Conservation (phyloP, 495 filamentous ascomycete species). For the Penicillium tannophilum region DNA sequence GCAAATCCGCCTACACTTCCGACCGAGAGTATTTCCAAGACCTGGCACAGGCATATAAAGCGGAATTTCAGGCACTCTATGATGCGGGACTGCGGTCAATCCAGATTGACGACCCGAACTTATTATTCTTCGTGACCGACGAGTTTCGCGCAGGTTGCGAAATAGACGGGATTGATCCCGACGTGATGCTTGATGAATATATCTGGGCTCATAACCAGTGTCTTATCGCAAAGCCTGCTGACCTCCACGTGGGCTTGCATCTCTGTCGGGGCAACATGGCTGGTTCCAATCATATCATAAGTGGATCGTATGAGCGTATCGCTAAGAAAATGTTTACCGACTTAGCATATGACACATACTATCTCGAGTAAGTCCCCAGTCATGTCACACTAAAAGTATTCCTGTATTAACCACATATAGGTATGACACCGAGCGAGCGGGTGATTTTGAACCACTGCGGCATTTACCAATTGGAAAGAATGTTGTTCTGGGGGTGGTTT, state of each 20-base stretch:
- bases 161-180: constrained; percentile 29
- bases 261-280: constrained; percentile 62
- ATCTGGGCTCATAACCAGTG: constrained; percentile 62
- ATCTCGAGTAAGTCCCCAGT: constrained; percentile 16
- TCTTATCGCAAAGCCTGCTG: constrained; percentile 54
- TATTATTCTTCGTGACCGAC: constrained; percentile 23
- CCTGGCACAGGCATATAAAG: constrained; percentile 11
- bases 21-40: constrained; percentile 20
- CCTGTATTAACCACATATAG: background rate
- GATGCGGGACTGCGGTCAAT: constrained; percentile 24
- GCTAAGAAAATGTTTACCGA: constrained; percentile 22
- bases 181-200: constrained; percentile 57
- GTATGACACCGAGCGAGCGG: constrained; percentile 22
- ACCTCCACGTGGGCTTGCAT: constrained; percentile 64
- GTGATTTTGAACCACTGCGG: constrained; percentile 24
- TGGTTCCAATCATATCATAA: constrained; percentile 53
- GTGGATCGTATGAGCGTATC: constrained; percentile 63
- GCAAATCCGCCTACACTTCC: constrained; percentile 9
- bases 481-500: constrained; percentile 25
- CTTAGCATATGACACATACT: constrained; percentile 25
- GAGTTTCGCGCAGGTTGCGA: constrained; percentile 17
- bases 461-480: constrained; percentile 25
- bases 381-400: no score
- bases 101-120: constrained; percentile 24
- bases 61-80: constrained; percentile 16